These are phyloP conservation scores for Russula dissimulans DNA, from an alignment of 768 basidiomycete species.

Conservation along the genomic window DNA sequence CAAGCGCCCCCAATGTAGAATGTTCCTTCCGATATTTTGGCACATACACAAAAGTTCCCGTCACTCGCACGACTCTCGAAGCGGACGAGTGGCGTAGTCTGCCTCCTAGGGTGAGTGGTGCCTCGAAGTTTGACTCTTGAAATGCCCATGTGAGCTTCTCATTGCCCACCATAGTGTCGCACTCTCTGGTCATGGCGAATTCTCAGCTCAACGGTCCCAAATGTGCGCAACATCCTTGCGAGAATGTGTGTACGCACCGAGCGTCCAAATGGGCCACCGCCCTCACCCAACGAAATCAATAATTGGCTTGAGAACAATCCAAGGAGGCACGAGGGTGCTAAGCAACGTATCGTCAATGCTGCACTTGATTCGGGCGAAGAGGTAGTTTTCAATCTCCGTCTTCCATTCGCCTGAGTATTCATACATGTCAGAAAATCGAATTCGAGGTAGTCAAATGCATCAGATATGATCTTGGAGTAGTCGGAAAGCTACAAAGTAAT, in stretches of 20 bases:
- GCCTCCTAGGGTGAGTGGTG: neutral
- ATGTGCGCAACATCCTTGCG: neutral
- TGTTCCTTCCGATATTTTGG: neutral
- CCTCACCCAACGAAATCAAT: neutral
- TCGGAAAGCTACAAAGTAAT: neutral
- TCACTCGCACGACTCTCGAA: neutral
- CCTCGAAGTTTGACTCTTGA: neutral
- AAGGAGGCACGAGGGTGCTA: neutral
- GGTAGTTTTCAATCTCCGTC: neutral
- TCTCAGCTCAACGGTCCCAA: accelerated
- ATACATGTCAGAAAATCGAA: neutral
- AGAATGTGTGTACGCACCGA: neutral
- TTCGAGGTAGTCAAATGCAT: neutral
- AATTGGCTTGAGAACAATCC: neutral
- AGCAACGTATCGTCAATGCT: neutral
- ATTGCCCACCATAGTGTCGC: neutral
- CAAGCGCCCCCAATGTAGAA: accelerated
- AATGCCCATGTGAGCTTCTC: neutral
- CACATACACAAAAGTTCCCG: neutral
- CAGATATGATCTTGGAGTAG: neutral
- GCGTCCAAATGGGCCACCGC: neutral
- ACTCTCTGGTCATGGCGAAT: neutral
- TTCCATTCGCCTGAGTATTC: neutral
- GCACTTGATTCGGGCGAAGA: neutral
- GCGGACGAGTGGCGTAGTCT: neutral